Percentiles rank a stretch among this genome's conserved stretches.
Conservation (phyloP, 768 basidiomycete genomes). For the Phaeolepiota aurea region DNA sequence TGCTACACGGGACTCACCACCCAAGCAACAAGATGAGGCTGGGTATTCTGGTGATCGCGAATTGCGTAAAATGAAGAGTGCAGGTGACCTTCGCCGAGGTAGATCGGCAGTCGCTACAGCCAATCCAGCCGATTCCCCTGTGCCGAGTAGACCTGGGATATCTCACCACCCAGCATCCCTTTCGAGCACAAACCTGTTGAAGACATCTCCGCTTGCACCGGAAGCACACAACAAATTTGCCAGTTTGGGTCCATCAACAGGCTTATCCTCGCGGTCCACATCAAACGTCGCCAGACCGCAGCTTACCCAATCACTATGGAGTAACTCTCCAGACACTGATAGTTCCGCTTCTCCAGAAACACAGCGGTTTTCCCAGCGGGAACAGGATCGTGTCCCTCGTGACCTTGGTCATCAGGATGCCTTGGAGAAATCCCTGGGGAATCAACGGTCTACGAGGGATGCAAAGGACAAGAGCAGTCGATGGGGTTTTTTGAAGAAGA, state of each 20-base stretch:
- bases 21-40: constrained; percentile 26
- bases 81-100: constrained; percentile 63
- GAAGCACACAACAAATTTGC: constrained; percentile 51
- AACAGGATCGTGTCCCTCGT: neutral
- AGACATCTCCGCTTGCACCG: constrained; percentile 24
- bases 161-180: constrained; percentile 51
- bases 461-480: constrained; percentile 61
- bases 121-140: constrained; percentile 14
- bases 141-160: constrained; percentile 26
- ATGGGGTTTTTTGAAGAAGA: constrained; percentile 97
- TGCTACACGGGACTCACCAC: constrained; percentile 11
- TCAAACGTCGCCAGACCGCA: constrained; percentile 27
- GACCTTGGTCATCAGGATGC: constrained; percentile 4
- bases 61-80: constrained; percentile 80
- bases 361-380: neutral
- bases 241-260: constrained; percentile 54
- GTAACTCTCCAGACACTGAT: constrained; percentile 23
- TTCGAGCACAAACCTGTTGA: constrained; percentile 62
- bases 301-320: constrained; percentile 44
- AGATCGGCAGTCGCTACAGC: constrained; percentile 20
- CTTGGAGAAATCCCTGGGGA: constrained; percentile 12
- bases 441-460: constrained; percentile 20
- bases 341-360: constrained; percentile 7
- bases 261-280: constrained; percentile 25
- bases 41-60: constrained; percentile 45